Evolutionary conservation across 2,329 filamentous ascomycete species (phyloP), one percentile per base, ranked within the genome.

Genomic region (Trichophyton verrucosum): DNA sequence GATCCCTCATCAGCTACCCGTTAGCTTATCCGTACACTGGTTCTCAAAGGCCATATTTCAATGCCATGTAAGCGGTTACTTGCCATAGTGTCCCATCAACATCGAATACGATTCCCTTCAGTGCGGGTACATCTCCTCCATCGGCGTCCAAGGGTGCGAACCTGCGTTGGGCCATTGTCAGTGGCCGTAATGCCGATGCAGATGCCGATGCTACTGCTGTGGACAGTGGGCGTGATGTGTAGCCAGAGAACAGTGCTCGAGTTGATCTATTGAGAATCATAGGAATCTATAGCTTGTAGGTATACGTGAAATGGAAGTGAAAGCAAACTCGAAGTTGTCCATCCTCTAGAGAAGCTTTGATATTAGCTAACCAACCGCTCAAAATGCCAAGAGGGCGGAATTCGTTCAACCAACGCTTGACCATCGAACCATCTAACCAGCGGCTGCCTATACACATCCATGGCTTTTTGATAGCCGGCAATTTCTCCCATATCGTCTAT

Each of bases 31-130:
- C 33, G 30, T 36, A 27, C 22, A 51, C 20, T 20, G 4, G 46
- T 38, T 11, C 33, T 38, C 20, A 24, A 22, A 22, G 11, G 24
- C 13, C 33, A 17, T 9, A 11, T 55, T 17, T 57, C 17, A 20
- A 53, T 8, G 11, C 22, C 15, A 61, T 8, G 2, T 36, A 27
- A 15, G 17, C 2, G 17, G 24, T 22, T 49, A 67, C 85, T 76
- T 75, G 95, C 91, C 87, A 96, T 63, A 97, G 75, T 24, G 92
- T 99, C 2, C 92, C 92, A 73, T 99, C 92, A 64, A 99, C 89
- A 75, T 99, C 92, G 74, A 97, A 97, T 13, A 97, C 78, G 27
- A 86, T 79, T 1, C 83, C 83, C 67, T 79, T 78, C 61, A 86
- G 68, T 33, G 67, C 68, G 47, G 80, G 78, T 17, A 73, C 73